Evolutionary conservation across 2,329 filamentous ascomycete genomes (phyloP), one percentile per base, ranked within the genome.

Genomic region (Gremmenia infestans): DNA sequence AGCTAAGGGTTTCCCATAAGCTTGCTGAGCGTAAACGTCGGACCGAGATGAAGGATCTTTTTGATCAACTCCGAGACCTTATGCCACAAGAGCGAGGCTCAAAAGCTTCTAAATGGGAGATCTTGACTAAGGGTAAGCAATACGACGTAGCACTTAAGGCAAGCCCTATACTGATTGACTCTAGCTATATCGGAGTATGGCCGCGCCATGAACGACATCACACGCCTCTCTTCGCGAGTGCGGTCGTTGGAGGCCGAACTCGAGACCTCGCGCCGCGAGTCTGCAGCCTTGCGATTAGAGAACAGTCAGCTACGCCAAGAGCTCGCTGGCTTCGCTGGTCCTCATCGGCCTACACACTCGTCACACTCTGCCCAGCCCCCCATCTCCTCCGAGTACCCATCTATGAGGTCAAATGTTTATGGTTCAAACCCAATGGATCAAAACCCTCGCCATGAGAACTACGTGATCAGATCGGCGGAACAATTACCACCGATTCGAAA

Each of bases 61-160:
- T 94, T 67, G 89, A 94, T 62, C 86, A 90, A 64, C 74, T 94
- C 8, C 83, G 90, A 63, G 86, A 88, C 62, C 77, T 91, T 39
- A 86, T 93, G 74, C 89, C 89, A 1, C 87, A 91, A 63, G 89
- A 90, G 65, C 83, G 89, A 15, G 89, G 89, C 1, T 87, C 87
- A 23, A 95, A 94, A 70, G 89, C 89, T 0, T 92, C 88, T 63
- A 95, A 95, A 65, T 95, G 89, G 89, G 89, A 95, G 65, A 91
- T 93, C 49, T 70, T 95, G 15, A 91, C 88, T 2, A 93, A 93
- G 77, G 88, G 89, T 92, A 79, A 43, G 37, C 37, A 36, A 49
- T 19, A 28, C 19, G 12, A 3, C 7, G n/a, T 19, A 45, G 9
- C 32, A 35, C 42, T 39, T n/a, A 22, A 22, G n/a, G 37, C 4